A percentile compares a stretch with the other conserved stretches of the same genome.
Evolutionary conservation across 768 basidiomycete genomes (phyloP).

Genomic region (Agaricus sinodeliciosus): DNA sequence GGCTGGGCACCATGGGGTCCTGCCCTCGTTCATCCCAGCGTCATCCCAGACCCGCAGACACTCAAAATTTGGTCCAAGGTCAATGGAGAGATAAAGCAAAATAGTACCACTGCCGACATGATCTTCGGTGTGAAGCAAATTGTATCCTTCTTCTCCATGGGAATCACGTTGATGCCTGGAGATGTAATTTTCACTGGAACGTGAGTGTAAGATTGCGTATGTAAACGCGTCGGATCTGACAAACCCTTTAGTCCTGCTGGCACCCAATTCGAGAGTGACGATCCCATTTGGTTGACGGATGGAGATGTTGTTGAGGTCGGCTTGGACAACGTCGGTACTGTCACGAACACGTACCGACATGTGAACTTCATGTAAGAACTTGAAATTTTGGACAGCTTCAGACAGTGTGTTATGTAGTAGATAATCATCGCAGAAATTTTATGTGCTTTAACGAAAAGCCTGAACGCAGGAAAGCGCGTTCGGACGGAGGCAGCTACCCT

Average conservation of each 20-base stretch:
- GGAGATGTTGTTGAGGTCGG: constrained; percentile 34
- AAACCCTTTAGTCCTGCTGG: constrained; percentile 23
- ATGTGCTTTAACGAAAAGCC: no score
- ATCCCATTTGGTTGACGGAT: constrained; percentile 28
- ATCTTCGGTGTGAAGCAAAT: constrained; percentile 33
- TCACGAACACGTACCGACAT: constrained; percentile 27
- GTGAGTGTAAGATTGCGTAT: constrained; percentile 17
- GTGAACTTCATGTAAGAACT: constrained; percentile 1
- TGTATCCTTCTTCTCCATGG: constrained; percentile 39
- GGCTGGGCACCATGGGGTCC: constrained; percentile 38
- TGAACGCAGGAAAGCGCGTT: no score
- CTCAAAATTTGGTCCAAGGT: constrained; percentile 37
- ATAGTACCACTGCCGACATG: constrained; percentile 35
- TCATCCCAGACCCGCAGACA: constrained; percentile 31
- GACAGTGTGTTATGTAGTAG: no score
- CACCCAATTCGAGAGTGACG: constrained; percentile 25
- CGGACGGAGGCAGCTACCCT: no score
- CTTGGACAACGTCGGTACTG: constrained; percentile 31
- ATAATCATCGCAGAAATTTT: no score
- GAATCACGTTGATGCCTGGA: constrained; percentile 32
- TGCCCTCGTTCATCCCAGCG: constrained; percentile 29
- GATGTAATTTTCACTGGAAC: constrained; percentile 39
- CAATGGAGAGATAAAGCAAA: constrained; percentile 31
- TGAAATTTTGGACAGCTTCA: no score
- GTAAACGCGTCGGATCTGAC: neutral